Conservation (phyloP, 2,329 filamentous ascomycete genomes). For the Balansia obtecta region DNA sequence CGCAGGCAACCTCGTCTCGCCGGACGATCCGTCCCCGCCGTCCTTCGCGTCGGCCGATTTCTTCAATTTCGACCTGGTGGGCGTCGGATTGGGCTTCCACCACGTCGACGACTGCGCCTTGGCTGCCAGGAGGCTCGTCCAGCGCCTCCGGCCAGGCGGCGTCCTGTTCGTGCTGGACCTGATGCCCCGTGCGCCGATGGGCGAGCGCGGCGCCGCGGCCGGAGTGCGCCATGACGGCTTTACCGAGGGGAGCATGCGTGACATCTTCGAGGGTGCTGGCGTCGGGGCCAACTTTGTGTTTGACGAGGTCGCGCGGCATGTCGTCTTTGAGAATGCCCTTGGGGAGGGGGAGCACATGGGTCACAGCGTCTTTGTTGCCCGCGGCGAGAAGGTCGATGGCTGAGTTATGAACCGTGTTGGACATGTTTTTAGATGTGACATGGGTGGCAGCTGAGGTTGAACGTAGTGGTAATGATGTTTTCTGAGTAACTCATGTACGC, state of each 20-base stretch:
- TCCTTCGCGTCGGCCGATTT: slow-evolving; percentile 49
- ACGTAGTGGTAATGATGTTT: no score
- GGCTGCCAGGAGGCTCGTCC: slow-evolving; percentile 44
- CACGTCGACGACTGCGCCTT: slow-evolving; percentile 54
- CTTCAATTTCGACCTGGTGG: slow-evolving; percentile 55
- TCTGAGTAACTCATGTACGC: no score
- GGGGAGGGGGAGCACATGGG: slow-evolving; percentile 23
- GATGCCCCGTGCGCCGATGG: slow-evolving; percentile 34
- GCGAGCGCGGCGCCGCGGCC: slow-evolving; percentile 16
- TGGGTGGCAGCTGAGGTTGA: no score
- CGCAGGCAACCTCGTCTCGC: slow-evolving; percentile 43
- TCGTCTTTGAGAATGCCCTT: slow-evolving; percentile 26
- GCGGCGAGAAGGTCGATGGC: slow-evolving; percentile 10
- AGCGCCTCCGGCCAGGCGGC: slow-evolving; percentile 52
- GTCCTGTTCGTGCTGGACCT: slow-evolving; percentile 59
- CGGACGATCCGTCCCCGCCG: slow-evolving; percentile 33
- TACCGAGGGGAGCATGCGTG: slow-evolving; percentile 41
- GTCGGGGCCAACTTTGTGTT: slow-evolving; percentile 44
- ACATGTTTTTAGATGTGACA: no score
- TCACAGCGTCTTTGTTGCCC: slow-evolving; percentile 25
- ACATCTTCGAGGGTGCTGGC: slow-evolving; percentile 53
- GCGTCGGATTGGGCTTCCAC: slow-evolving; percentile 51
- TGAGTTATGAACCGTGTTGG: not conserved
- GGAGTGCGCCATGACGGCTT: slow-evolving; percentile 59
- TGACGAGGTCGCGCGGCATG: slow-evolving; percentile 35